Evolutionary conservation across 2,329 filamentous ascomycete genomes (phyloP).

Genomic region (Aspergillus amoenus): DNA sequence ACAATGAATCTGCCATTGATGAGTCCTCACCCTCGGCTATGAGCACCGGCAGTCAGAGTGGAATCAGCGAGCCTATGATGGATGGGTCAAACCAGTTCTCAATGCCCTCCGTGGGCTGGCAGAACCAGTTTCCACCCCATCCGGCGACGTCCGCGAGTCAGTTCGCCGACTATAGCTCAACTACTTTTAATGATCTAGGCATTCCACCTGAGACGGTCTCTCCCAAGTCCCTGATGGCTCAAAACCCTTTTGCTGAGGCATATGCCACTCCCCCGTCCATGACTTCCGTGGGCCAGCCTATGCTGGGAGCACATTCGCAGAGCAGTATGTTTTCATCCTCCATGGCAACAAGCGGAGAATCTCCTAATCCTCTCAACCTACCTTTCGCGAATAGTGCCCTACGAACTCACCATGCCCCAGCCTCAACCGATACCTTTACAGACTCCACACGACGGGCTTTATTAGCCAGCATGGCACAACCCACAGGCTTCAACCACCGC

Average conservation of each 20-base stretch:
- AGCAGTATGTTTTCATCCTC: conserved; percentile 52
- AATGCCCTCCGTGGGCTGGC: conserved; percentile 61
- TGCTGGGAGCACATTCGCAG: conserved; percentile 63
- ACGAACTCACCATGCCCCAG: conserved; percentile 60
- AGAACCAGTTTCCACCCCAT: conserved; percentile 67
- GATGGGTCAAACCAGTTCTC: conserved; percentile 69
- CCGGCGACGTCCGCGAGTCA: conserved; percentile 64
- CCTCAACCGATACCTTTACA: conserved; percentile 65
- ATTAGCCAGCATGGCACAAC: conserved; percentile 61
- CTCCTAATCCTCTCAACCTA: conserved; percentile 48
- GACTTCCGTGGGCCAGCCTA: conserved; percentile 69
- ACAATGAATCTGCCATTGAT: conserved; percentile 79
- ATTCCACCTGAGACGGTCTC: conserved; percentile 71
- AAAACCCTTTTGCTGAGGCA: conserved; percentile 67
- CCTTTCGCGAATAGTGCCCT: conserved; percentile 60
- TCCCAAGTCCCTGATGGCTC: conserved; percentile 70
- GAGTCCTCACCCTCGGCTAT: conserved; percentile 94
- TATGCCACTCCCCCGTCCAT: conserved; percentile 78
- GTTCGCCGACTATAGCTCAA: conserved; percentile 71
- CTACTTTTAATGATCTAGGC: conserved; percentile 74
- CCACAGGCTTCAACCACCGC: conserved; percentile 55
- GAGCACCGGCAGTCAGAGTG: conserved; percentile 87
- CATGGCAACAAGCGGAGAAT: conserved; percentile 44
- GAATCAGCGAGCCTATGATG: conserved; percentile 78
- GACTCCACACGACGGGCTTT: conserved; percentile 65